Evolutionary conservation across 225 moss, liverwort and hornwort genomes (phyloP), one percentile per base, ranked within the genome.

Genomic region (Ulota crispa): DNA sequence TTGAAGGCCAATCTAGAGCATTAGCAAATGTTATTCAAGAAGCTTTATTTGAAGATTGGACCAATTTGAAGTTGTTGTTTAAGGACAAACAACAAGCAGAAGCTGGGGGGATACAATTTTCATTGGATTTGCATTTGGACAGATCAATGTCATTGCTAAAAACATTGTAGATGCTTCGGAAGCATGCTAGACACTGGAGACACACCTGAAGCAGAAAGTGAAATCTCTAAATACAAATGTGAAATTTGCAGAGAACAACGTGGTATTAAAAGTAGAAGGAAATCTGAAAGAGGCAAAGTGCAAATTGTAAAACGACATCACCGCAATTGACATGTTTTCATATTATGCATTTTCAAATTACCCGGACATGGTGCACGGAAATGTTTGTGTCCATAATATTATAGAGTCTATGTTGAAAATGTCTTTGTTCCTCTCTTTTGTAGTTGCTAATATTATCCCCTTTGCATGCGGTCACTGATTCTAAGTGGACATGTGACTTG

Each of bases 201-300:
- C n/a, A n/a, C n/a, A n/a, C 24, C 3, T 57, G 57, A n/a, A n/a
- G 3, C 5, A 8, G 23, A 8, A 9, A 57, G 57, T 23, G 23
- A n/a, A 57, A 24, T 3, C 4, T 1, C 9, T 4, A 3, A 57
- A 57, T n/a, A 9, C 2, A 23, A 23, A 57, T 1, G 1, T 57
- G 2, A 7, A 23, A 9, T 6, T 23, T 9, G 57, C 57, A 57
- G 21, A 23, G 57, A 9, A 4, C 23, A 8, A 57, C 7, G 3
- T 23, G 8, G 0, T n/a, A n/a, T n/a, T n/a, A n/a, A n/a, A 23
- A 0, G 1, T 6, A 6, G 8, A 8, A 3, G 23, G 8, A 57
- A 3, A 0, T 9, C 31, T 32, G 3, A 32, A 32, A 32, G 9
- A 23, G 3, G 8, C 23, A 57, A 57, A 9, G 9, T 57, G 57